phyloP scores from a whole-genome alignment of 2,329 filamentous ascomycete genomes.

The Exserohilum rostratum region DNA sequence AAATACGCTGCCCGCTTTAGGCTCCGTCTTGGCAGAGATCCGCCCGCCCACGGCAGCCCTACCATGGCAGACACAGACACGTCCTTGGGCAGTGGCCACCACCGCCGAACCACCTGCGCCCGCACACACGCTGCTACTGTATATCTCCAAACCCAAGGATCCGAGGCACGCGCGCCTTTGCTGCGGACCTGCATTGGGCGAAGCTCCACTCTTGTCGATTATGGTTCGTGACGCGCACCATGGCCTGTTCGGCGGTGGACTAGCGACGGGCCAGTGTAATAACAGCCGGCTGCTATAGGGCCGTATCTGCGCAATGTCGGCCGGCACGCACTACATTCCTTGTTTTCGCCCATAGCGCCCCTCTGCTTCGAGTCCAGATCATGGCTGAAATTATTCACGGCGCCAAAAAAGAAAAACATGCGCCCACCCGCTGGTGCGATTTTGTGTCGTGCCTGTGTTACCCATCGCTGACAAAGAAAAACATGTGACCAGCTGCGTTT shows the following conservation, averaged over 20 bases:
- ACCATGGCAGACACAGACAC: too few relatives aligned
- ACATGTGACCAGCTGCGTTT: neutral
- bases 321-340: slow-evolving; percentile 5
- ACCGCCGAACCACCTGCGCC: too few relatives aligned
- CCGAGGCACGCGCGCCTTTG: neutral
- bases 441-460: too few relatives aligned
- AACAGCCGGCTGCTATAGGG: slow-evolving; percentile 13
- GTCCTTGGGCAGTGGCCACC: too few relatives aligned
- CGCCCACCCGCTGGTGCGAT: neutral
- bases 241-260: neutral
- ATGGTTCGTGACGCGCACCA: neutral
- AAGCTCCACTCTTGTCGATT: neutral
- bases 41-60: neutral
- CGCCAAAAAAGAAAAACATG: neutral
- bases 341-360: slow-evolving; percentile 5
- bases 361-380: neutral
- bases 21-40: too few relatives aligned
- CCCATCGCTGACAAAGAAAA: too few relatives aligned
- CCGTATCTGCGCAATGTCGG: slow-evolving; percentile 1
- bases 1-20: too few relatives aligned
- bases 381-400: neutral
- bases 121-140: too few relatives aligned
- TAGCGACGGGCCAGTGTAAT: slow-evolving; percentile 9
- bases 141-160: neutral
- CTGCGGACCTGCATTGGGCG: neutral